Evolutionary conservation across 139 green algal species (phyloP).

Genomic region (Micractinium conductrix): DNA sequence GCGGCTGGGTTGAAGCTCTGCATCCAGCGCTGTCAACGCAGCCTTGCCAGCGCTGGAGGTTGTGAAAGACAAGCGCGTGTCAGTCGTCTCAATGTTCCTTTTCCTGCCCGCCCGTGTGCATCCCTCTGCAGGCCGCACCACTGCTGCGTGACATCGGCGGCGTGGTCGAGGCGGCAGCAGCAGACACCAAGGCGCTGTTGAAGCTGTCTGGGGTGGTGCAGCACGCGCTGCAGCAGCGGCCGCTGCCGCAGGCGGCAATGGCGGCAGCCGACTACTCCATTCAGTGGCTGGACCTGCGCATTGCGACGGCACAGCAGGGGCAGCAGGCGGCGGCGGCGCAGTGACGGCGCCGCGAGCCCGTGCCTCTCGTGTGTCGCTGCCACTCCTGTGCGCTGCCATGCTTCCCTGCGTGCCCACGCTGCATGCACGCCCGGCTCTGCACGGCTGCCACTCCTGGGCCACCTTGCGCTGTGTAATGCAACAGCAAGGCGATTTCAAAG

Average conservation of each 20-base stretch:
- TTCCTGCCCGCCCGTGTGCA: neutral
- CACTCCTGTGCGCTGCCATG: neutral
- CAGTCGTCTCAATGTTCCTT: neutral
- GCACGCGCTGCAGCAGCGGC: slow-evolving; percentile 28
- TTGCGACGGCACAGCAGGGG: neutral
- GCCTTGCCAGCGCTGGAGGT: too few species aligned
- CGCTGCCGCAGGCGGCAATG: neutral
- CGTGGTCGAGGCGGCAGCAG: slow-evolving; percentile 5
- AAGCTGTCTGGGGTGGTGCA: slow-evolving; percentile 24
- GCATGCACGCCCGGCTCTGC: too few species aligned
- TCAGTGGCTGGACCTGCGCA: slow-evolving; percentile 40
- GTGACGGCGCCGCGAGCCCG: too few species aligned
- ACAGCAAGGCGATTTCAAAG: too few species aligned
- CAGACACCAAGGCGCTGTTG: neutral
- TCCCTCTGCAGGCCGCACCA: neutral
- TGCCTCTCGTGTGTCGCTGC: too few species aligned
- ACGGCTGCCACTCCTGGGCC: too few species aligned
- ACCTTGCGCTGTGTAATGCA: too few species aligned
- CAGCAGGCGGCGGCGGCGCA: neutral
- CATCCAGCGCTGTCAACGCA: too few species aligned
- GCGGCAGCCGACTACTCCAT: slow-evolving; percentile 13
- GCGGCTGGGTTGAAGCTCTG: too few species aligned
- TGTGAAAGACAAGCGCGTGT: too few species aligned
- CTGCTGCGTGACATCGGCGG: neutral
- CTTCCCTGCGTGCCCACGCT: too few species aligned